phyloP scores from a whole-genome alignment of 2,329 filamentous ascomycete species.

The Didymella pomorum region DNA sequence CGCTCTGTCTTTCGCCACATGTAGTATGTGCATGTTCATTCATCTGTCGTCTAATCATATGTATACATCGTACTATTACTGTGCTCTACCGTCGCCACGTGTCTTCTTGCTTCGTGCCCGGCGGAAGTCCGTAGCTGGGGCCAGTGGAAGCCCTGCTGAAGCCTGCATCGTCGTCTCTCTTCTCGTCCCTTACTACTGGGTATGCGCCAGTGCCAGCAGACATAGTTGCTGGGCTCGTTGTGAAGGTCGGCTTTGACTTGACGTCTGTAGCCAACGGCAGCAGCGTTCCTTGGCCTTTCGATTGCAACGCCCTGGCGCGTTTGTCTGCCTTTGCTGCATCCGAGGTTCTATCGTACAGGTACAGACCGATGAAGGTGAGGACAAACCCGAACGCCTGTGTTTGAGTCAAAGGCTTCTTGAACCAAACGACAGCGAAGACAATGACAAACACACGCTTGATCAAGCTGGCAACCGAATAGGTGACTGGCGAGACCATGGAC shows the following conservation, averaged over 20 bases:
- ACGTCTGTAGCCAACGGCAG: constrained; percentile 67
- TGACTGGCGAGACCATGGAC: constrained; percentile 93
- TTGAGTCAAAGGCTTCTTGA: constrained; percentile 84
- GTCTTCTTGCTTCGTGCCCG: constrained; percentile 84
- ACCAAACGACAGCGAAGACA: constrained; percentile 93
- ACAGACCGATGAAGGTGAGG: constrained; percentile 90
- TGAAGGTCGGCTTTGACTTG: constrained; percentile 39
- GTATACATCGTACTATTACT: not conserved
- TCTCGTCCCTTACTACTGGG: constrained; percentile 56
- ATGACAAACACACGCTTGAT: constrained; percentile 99
- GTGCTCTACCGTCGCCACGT: constrained; percentile 67
- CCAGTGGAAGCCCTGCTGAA: constrained; percentile 50
- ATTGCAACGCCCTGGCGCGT: constrained; percentile 70
- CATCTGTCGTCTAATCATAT: constrained; percentile 15
- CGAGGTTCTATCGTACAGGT: constrained; percentile 92
- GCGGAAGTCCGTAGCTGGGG: constrained; percentile 68
- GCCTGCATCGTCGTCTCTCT: constrained; percentile 65
- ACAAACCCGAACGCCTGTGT: constrained; percentile 85
- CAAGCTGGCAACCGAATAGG: constrained; percentile 93
- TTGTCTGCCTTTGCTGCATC: constrained; percentile 88
- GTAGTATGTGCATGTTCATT: constrained; percentile 8
- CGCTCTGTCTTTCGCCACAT: not conserved
- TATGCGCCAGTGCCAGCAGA: constrained; percentile 47
- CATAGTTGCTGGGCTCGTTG: constrained; percentile 52
- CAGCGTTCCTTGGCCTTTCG: constrained; percentile 69